phyloP scores from a whole-genome alignment of 257 asterid species.

The Primulina tabacum region DNA sequence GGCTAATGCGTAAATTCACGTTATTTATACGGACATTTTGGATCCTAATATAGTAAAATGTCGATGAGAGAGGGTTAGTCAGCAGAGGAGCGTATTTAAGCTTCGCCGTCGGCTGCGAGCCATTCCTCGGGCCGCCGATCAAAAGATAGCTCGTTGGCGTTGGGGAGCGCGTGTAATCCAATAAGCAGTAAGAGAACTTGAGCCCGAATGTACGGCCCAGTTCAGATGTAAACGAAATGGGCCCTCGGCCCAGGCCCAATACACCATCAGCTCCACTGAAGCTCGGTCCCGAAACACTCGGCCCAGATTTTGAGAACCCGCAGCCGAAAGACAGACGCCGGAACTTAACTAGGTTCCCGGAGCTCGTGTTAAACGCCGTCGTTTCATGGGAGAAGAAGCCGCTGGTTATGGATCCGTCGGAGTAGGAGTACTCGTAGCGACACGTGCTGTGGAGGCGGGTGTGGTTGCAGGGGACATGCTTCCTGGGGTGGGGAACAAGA shows the following conservation, averaged over 20 bases:
- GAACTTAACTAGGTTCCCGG: slow-evolving; percentile 33
- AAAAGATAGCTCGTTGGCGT: slow-evolving; percentile 68
- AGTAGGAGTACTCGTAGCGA: slow-evolving; percentile 61
- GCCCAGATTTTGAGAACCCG: slow-evolving; percentile 62
- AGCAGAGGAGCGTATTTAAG: slow-evolving; percentile 60
- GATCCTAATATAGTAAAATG: slow-evolving; percentile 71
- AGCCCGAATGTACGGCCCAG: slow-evolving; percentile 61
- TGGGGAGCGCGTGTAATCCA: slow-evolving; percentile 72
- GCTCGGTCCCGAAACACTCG: slow-evolving; percentile 63
- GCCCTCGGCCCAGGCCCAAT: slow-evolving; percentile 81
- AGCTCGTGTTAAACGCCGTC: slow-evolving; percentile 59
- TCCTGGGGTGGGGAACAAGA: slow-evolving; percentile 51
- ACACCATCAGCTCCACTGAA: slow-evolving; percentile 69
- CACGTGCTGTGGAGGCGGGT: slow-evolving; percentile 76
- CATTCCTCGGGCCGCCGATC: slow-evolving; percentile 44
- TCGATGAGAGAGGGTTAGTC: slow-evolving; percentile 43
- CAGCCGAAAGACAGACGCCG: slow-evolving; percentile 59
- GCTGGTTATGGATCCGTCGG: slow-evolving; percentile 70
- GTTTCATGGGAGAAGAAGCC: slow-evolving; percentile 72
- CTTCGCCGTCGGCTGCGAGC: slow-evolving; percentile 17
- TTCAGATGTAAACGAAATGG: slow-evolving; percentile 63
- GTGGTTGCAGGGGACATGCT: slow-evolving; percentile 46
- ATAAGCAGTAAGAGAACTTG: slow-evolving; percentile 69
- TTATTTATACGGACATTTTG: slow-evolving; percentile 33
- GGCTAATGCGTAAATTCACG: slow-evolving; percentile 56